These are phyloP conservation scores for Tetraselmis striata DNA, from an alignment of 139 green algal genomes.

Conservation along the genomic window DNA sequence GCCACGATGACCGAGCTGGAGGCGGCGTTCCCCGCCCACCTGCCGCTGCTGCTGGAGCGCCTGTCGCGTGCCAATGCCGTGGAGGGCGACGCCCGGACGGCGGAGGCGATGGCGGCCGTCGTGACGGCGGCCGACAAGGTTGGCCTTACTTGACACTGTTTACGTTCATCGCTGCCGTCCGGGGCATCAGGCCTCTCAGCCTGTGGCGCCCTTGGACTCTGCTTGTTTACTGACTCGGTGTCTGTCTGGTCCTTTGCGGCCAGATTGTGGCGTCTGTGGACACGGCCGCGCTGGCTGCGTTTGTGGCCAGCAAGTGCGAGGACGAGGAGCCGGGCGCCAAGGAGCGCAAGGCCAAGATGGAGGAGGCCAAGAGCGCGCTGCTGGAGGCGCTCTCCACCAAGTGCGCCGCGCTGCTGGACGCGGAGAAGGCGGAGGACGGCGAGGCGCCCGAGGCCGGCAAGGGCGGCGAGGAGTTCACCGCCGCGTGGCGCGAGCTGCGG, in stretches of 20 bases:
- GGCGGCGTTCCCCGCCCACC: slow-evolving; percentile 37
- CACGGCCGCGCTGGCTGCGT: slow-evolving; percentile 35
- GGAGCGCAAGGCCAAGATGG: slow-evolving; percentile 37
- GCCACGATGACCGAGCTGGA: slow-evolving; percentile 33
- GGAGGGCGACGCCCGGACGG: neutral
- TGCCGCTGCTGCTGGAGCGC: slow-evolving; percentile 64
- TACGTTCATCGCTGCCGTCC: too few relatives aligned
- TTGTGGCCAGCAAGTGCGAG: slow-evolving; percentile 43
- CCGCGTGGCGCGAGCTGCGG: slow-evolving; percentile 30
- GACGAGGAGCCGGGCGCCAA: slow-evolving; percentile 46
- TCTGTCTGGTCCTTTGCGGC: too few relatives aligned
- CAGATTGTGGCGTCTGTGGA: slow-evolving; percentile 52
- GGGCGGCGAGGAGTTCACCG: slow-evolving; percentile 10
- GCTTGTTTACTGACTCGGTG: too few relatives aligned
- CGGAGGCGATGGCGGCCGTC: slow-evolving; percentile 16
- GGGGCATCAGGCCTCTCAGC: neutral
- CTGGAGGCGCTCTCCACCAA: slow-evolving; percentile 56
- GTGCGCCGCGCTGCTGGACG: slow-evolving; percentile 41
- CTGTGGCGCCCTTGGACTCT: neutral
- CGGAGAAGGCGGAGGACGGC: slow-evolving; percentile 7
- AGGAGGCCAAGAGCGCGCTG: slow-evolving; percentile 52
- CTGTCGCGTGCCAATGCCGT: slow-evolving; percentile 29
- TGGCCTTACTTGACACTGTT: neutral
- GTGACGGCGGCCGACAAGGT: neutral
- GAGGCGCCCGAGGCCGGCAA: neutral